Evolutionary conservation across 2,329 filamentous ascomycete species (phyloP), one percentile per base, ranked within the genome.

Genomic region (Fusarium sarcochroum): DNA sequence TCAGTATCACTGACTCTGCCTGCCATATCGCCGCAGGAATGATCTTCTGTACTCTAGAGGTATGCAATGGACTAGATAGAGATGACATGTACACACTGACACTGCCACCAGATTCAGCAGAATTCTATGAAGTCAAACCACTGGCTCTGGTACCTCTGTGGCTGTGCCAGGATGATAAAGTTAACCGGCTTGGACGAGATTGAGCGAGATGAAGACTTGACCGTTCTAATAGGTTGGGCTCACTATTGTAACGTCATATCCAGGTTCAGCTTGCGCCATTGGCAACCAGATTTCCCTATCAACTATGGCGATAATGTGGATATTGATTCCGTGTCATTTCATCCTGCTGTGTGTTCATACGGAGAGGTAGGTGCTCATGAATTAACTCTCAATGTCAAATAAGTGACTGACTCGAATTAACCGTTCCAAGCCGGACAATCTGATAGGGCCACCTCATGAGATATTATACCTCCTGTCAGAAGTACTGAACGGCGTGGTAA

Each of bases 21-120:
- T 71, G 69, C 5, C 71, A 73, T 20, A 57, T 73, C 3, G 71
- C 64, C 11, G 58, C 71, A 4, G 69, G 71, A 0, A 72, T 73
- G 18, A 40, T 73, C 1, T 13, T 73, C 0, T 62, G 68, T 20
- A 63, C 66, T 11, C 47, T 70, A 1, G 70, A 73, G 60, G 70
- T 64, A 47, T 2, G 8, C 5, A 2, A 14, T 9, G 35, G 1
- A 20, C 3, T 7, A 3, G 5, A 4, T 17, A 6, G 1, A 2
- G 2, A 5, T 1, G 7, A 21, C 18, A 0, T 1, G 13, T 4
- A 18, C 15, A 1, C 7, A 45, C 27, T 60, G 2, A 38, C 3
- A 8, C 3, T 11, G 5, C 7, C 3, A 0, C 5, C 10, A 73
- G 71, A 47, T 72, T 3, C 65, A 72, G 5, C 69, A 70, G 5